phyloP scores from a whole-genome alignment of 2,329 filamentous ascomycete genomes.

The Colletotrichum chlorophyti region DNA sequence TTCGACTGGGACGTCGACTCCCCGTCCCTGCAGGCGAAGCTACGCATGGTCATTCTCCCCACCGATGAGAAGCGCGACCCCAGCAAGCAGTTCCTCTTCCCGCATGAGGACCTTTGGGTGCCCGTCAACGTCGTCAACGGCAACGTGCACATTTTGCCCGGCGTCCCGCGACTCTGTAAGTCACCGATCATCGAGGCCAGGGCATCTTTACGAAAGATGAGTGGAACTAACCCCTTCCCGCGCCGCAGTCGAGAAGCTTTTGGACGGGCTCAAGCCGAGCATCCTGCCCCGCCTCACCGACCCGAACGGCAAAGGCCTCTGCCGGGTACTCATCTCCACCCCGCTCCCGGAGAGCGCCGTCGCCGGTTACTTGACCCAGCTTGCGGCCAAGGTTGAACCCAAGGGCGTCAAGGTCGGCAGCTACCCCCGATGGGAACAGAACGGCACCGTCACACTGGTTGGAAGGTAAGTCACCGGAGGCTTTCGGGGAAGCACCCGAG shows the following conservation, averaged over 20 bases:
- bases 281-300: slow-evolving; percentile 76
- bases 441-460: slow-evolving; percentile 91
- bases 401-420: slow-evolving; percentile 92
- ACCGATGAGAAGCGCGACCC: slow-evolving; percentile 71
- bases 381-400: slow-evolving; percentile 75
- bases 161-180: slow-evolving; percentile 81
- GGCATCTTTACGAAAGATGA: too few relatives aligned
- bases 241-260: slow-evolving; percentile 69
- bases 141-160: slow-evolving; percentile 92
- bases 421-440: slow-evolving; percentile 92
- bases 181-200: neutral
- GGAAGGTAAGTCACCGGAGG: slow-evolving; percentile 58
- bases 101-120: slow-evolving; percentile 85
- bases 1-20: slow-evolving; percentile 89
- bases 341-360: slow-evolving; percentile 86
- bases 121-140: slow-evolving; percentile 88
- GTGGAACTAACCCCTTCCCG: slow-evolving; percentile 18
- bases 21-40: slow-evolving; percentile 77
- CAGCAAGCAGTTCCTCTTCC: slow-evolving; percentile 79
- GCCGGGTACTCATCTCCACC: slow-evolving; percentile 83
- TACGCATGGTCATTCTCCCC: slow-evolving; percentile 90
- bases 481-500: too few relatives aligned
- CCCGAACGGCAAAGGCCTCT: slow-evolving; percentile 81
- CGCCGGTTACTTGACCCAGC: slow-evolving; percentile 80
- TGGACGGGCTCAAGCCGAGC: slow-evolving; percentile 77